phyloP scores from a whole-genome alignment of 768 basidiomycete species.

The Pleurotus platypus region DNA sequence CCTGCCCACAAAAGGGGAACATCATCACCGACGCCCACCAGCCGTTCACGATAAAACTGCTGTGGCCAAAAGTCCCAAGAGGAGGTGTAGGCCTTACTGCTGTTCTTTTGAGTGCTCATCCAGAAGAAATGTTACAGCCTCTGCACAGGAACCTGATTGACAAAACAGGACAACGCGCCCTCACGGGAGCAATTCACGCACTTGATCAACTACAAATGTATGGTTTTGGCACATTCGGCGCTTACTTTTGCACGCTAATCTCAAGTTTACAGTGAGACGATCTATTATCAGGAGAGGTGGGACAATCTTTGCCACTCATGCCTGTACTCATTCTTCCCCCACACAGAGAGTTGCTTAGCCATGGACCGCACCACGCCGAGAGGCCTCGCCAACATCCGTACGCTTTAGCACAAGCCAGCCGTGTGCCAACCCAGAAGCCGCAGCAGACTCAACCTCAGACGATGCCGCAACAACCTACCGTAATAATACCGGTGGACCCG shows the following conservation, averaged over 20 bases:
- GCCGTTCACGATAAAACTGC: background rate
- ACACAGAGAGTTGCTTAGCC: background rate
- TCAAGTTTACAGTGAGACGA: background rate
- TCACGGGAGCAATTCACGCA: background rate
- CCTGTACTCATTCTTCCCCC: background rate
- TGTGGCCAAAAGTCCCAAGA: background rate
- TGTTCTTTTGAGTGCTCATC: background rate
- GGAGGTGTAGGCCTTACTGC: background rate
- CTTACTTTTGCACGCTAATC: no score
- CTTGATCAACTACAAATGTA: background rate
- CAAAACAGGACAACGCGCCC: background rate
- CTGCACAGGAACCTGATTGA: background rate
- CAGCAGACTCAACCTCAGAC: no score
- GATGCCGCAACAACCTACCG: no score
- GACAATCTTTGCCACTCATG: background rate
- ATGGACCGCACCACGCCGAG: no score
- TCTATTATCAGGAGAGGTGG: background rate
- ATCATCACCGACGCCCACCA: constrained; percentile 8
- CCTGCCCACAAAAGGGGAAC: constrained; percentile 33
- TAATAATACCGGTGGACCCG: no score
- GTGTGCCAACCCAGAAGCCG: no score
- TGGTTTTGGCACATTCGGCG: background rate
- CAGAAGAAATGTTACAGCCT: background rate
- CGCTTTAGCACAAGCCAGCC: no score
- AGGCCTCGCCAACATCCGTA: no score